Base-by-base conservation (phyloP, 768 basidiomycete genomes). In the Hygrophorus russula region DNA sequence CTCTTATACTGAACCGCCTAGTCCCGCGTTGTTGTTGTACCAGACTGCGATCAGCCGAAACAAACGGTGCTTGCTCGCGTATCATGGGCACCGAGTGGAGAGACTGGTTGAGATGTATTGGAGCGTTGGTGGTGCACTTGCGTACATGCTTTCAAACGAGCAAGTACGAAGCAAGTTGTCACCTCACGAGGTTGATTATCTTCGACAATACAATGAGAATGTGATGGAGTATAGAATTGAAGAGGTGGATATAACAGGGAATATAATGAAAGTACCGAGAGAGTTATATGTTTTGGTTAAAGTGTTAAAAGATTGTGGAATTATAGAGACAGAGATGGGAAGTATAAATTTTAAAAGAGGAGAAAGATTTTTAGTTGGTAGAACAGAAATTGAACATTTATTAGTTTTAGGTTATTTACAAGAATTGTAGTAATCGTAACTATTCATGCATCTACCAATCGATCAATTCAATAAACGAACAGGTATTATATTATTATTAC, bases 1-100 rank as follows among this genome's bases (percentile, higher is more conserved):
- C 30, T 57, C 60, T 12, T 42, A 57, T 30, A 52, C 61, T 12
- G 28, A 41, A 39, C 34, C 54, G 30, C 65, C 78, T 39, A 72
- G 76, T 14, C 75, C 77, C 2, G 74, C 80, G 14, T 65, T 93
- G 48, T 74, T 89, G 53, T 76, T 97, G 55, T 80, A 86, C 57
- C 89, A 94, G 61, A 87, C 93, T 6, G 80, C 88, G 30, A 83
- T 94, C 52, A 70, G 81, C 32, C 78, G 92, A 49, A 96, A 98
- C 70, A 96, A 94, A 60, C 83, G 96, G n/a, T 91, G 89, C 58
- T 71, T 98, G 3, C 76, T 97, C 36, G 91, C 90, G 0, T 99
- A 98, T 62, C 90, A 97, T 61, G 66, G 76, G 18, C 89, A 92
- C 64, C 76, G 94, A 44, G 62, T 89, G 31, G 83, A 89, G 56